Evolutionary conservation across 352 stramenopile species (phyloP), one percentile per base, ranked within the genome.

Genomic region (Phytopythium boreale): DNA sequence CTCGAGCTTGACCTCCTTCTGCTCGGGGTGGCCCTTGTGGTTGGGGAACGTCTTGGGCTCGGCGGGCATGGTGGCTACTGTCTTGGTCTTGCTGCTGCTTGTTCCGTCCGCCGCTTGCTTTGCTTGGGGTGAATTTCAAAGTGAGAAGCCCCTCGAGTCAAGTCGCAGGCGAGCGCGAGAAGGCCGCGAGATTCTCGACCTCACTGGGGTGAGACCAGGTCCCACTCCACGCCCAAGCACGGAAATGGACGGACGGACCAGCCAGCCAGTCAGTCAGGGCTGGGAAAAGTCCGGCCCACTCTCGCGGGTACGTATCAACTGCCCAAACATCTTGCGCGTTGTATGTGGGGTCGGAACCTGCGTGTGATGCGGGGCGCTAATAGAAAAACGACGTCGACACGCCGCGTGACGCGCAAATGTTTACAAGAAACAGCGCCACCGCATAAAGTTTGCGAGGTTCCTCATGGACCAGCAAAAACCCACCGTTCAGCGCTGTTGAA

Each of bases 1-100:
- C 63, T 87, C 78, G 50, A 76, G 67, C 26, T 70, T 72, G 22
- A 77, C 66, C 62, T 77, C 71, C 56, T 62, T 62, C 27, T 77
- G 67, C 68, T 77, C 71, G 2, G 68, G 71, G 68, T 77, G 71
- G 17, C 71, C 71, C 64, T 77, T 77, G 64, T 77, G 68, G 64
- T 77, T 77, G 22, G 71, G 71, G 59, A 77, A 77, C 44, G 56
- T 66, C 64, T 75, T 66, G 34, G 67, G 64, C 36, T 71, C 67
- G 56, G 43, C 47, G 22, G 61, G 22, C 46, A 61, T 58, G 62
- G 67, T 77, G 22, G 31, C 56, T 55, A 27, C 49, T 39, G 29
- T n/a, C 22, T 61, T 17, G 53, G 41, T 20, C 14, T 62, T 15
- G 49, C 47, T 64, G 44, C 58, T 56, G 19, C 50, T 29, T 24